A percentile compares a stretch with the other conserved stretches of the same genome.
Evolutionary conservation across 164 flowering plant genomes (phyloP).

Genomic region (Umbellularia californica): DNA sequence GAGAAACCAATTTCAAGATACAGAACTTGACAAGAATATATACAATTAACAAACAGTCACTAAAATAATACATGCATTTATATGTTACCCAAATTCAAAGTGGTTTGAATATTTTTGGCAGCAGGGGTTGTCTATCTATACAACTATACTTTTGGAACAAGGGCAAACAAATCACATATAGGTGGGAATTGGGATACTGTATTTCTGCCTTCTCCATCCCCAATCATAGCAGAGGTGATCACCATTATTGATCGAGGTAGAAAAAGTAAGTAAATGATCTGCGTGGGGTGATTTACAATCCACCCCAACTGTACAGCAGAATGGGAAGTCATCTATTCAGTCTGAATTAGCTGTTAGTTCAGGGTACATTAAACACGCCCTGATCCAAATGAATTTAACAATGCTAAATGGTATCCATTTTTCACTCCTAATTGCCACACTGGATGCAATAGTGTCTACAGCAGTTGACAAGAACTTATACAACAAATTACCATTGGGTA

Average conservation of each 20-base stretch:
- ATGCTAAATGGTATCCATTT: not conserved
- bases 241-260: too few relatives aligned
- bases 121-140: not conserved
- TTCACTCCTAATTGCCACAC: too few relatives aligned
- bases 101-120: not conserved
- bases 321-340: too few relatives aligned
- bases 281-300: too few relatives aligned
- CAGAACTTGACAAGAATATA: slow-evolving; percentile 1
- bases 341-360: too few relatives aligned
- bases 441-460: too few relatives aligned
- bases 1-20: not conserved
- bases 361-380: too few relatives aligned
- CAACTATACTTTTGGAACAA: not conserved
- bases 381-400: too few relatives aligned
- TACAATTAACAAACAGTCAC: not conserved
- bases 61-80: not conserved
- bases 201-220: not conserved
- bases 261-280: too few relatives aligned
- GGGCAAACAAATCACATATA: not conserved
- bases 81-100: not conserved
- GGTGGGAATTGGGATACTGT: not conserved
- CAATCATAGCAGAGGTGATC: not conserved
- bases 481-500: too few relatives aligned
- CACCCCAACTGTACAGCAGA: too few relatives aligned
- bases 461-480: too few relatives aligned